A percentile compares a stretch with the other conserved stretches of the same genome.
Conservation (phyloP, 768 basidiomycete species). For the Calocybe gangraenosa region DNA sequence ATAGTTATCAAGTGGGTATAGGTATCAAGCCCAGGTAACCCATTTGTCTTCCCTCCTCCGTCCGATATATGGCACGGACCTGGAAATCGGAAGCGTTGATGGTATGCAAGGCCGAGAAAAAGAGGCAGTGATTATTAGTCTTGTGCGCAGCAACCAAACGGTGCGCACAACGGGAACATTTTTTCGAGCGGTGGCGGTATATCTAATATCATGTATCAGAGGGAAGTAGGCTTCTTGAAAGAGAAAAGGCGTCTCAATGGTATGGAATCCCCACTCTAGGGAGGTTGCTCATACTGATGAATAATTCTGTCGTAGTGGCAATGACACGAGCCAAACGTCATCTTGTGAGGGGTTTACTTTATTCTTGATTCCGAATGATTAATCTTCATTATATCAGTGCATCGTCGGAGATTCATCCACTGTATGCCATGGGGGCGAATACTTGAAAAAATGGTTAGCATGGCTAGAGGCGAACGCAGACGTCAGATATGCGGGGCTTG, state of each 20-base stretch:
- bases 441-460: conserved; percentile 83
- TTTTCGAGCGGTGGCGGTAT: neutral
- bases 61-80: conserved; percentile 55
- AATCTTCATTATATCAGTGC: conserved; percentile 47
- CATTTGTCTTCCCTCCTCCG: conserved; percentile 75
- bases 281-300: no score
- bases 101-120: conserved; percentile 98
- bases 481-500: conserved; percentile 76
- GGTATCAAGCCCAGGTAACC: conserved; percentile 93
- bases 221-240: conserved; percentile 92
- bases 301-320: conserved; percentile 62
- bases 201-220: conserved; percentile 30
- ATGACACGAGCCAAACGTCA: conserved; percentile 92
- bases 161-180: conserved; percentile 36
- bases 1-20: conserved; percentile 20
- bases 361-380: neutral
- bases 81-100: conserved; percentile 95
- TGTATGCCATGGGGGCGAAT: conserved; percentile 76
- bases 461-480: conserved; percentile 93
- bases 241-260: conserved; percentile 91
- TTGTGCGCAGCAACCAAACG: conserved; percentile 89
- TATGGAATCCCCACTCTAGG: conserved; percentile 23
- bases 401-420: conserved; percentile 94
- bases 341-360: conserved; percentile 53
- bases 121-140: conserved; percentile 87